Evolutionary conservation across 768 basidiomycete species (phyloP), one percentile per base, ranked within the genome.

Genomic region (Pseudohyphozyma bogoriensis): DNA sequence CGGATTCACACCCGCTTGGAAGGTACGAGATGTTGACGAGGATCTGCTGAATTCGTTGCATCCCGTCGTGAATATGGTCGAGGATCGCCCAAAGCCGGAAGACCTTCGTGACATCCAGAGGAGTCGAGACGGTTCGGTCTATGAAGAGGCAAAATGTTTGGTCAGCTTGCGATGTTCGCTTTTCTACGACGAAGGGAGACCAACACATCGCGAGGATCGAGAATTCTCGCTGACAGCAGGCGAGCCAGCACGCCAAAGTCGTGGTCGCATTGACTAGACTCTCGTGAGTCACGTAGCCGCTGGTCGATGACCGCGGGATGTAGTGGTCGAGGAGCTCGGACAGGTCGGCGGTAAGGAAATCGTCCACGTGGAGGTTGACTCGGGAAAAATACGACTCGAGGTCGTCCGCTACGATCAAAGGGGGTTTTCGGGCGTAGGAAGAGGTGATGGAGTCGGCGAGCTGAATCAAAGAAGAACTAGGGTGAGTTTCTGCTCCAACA

Each of bases 1-100:
- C 61, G 26, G 37, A 18, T 0, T 3, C 18, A 37, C 61, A 62
- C 0, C 56, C 61, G 1, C 4, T 5, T 13, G 61, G 61, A 9
- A 46, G 32, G 45, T 58, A 49, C 18, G 7, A 16, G 39, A 62
- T 45, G 39, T 62, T 53, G 33, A 62, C 46, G 45, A 62, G 46
- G 46, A 58, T 46, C 26, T 53, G 40, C 11, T 62, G 61, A 3
- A 62, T 11, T 24, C 37, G 40, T 29, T 55, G 60, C 3, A 53
- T 29, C 22, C 51, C 61, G 11, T 46, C 52, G 52, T 62, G 61
- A 26, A 62, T 55, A 26, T 54, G 37, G 37, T 62, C 61, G 9
- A 62, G 49, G n/a, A 56, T 22, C 24, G 3, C 6, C 59, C 59
- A 60, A 1, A 55, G 49, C 20, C 20, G 26, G 13, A 49, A 50